These are phyloP conservation scores for Sedum album DNA, from an alignment of 164 flowering plant genomes.

Conservation along the genomic window DNA sequence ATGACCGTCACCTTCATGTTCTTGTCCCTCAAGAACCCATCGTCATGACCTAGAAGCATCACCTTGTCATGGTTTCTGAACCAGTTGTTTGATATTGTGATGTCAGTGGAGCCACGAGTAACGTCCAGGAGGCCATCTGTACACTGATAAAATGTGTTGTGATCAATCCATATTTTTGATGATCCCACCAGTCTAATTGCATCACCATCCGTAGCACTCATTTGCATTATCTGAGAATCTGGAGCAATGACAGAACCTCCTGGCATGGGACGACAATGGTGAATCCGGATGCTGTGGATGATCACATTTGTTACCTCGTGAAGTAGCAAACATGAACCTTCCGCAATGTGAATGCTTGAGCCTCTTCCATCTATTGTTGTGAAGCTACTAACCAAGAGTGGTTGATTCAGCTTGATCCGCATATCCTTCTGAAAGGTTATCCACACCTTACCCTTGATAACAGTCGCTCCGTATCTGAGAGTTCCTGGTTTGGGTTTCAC, in stretches of 20 bases:
- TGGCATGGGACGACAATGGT: slow-evolving; percentile 41
- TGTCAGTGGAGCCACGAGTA: too few species aligned
- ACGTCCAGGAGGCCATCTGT: too few species aligned
- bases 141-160: slow-evolving; percentile 38
- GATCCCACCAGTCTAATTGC: slow-evolving; percentile 41
- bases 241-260: slow-evolving; percentile 31
- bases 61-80: not conserved
- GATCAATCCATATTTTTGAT: slow-evolving; percentile 63
- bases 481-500: slow-evolving; percentile 43
- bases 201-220: slow-evolving; percentile 53
- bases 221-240: slow-evolving; percentile 30
- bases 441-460: slow-evolving; percentile 37
- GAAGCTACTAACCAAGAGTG: slow-evolving; percentile 44
- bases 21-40: too few species aligned
- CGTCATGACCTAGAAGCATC: too few species aligned
- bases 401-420: slow-evolving; percentile 34
- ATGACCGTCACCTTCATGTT: too few species aligned
- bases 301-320: slow-evolving; percentile 46
- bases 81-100: too few species aligned
- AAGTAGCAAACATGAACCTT: slow-evolving; percentile 45
- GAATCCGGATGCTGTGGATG: slow-evolving; percentile 60
- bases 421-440: slow-evolving; percentile 39
- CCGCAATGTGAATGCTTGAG: slow-evolving; percentile 35
- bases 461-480: slow-evolving; percentile 43
- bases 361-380: slow-evolving; percentile 61